phyloP scores from a whole-genome alignment of 306 rosid species.

The Argentina anserina region DNA sequence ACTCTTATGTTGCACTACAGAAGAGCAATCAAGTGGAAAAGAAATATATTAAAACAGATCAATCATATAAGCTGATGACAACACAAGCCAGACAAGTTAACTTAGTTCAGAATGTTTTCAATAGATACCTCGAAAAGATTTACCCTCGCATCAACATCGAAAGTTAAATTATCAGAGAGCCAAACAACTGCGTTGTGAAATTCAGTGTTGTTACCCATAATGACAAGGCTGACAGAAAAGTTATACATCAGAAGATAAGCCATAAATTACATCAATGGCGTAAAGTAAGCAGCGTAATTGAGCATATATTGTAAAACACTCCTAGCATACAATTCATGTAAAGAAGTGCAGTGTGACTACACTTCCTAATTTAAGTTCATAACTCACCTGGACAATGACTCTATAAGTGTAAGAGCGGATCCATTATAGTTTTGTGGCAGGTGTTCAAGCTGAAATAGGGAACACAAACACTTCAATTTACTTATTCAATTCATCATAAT shows the following conservation, averaged over 20 bases:
- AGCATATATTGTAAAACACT: slow-evolving; percentile 11
- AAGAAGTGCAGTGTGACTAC: background rate
- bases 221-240: slow-evolving; percentile 55
- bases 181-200: slow-evolving; percentile 79
- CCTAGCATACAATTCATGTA: background rate
- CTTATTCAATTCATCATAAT: slow-evolving; percentile 9
- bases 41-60: slow-evolving; percentile 19
- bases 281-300: slow-evolving; percentile 8
- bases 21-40: slow-evolving; percentile 39
- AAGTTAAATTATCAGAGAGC: slow-evolving; percentile 81
- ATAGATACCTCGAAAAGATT: slow-evolving; percentile 86
- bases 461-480: slow-evolving; percentile 29
- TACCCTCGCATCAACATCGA: slow-evolving; percentile 80
- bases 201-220: slow-evolving; percentile 85
- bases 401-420: slow-evolving; percentile 89
- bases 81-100: slow-evolving; percentile 18
- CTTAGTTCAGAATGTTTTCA: background rate
- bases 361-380: background rate
- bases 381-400: slow-evolving; percentile 80
- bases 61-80: slow-evolving; percentile 11
- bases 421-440: slow-evolving; percentile 74
- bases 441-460: slow-evolving; percentile 75
- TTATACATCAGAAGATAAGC: slow-evolving; percentile 21
- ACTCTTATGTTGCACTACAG: slow-evolving; percentile 96
- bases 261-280: slow-evolving; percentile 1